Evolutionary conservation across 2,329 filamentous ascomycete genomes (phyloP).

Genomic region (Chalaropsis ovoidea): DNA sequence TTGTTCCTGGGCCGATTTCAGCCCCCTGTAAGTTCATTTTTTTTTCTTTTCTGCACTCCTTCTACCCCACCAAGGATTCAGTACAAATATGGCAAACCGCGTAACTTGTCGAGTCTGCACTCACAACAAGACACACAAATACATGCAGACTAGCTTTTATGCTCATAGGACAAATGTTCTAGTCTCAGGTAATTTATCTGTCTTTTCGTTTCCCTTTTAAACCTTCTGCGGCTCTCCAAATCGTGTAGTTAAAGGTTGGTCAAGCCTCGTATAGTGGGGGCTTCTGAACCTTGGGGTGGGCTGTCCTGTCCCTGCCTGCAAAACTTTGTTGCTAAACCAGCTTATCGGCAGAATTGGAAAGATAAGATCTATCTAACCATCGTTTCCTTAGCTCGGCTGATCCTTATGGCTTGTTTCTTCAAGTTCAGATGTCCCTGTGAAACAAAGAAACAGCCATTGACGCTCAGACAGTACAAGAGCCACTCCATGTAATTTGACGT

Average conservation of each 20-base stretch:
- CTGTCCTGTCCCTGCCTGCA: neutral
- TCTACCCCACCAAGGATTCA: neutral
- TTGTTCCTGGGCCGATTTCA: neutral
- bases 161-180: too few species aligned
- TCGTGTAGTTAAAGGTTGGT: neutral
- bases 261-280: neutral
- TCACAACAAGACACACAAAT: too few species aligned
- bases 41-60: neutral
- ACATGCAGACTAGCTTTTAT: too few species aligned
- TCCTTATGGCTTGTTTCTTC: neutral
- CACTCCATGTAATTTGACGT: neutral
- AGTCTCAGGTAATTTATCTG: too few species aligned
- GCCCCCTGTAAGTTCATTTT: slow-evolving; percentile 9
- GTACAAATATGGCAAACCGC: neutral
- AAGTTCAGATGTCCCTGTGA: neutral
- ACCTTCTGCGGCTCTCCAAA: neutral
- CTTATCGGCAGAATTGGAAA: neutral
- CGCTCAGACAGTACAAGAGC: neutral
- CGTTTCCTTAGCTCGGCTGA: neutral
- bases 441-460: neutral
- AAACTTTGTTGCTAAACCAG: neutral
- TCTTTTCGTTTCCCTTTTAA: too few species aligned
- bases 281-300: neutral
- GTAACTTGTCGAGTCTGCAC: too few species aligned
- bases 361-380: neutral